Evolutionary conservation across 495 filamentous ascomycete genomes (phyloP), one percentile per base, ranked within the genome.

Genomic region (Xylaria scruposa): DNA sequence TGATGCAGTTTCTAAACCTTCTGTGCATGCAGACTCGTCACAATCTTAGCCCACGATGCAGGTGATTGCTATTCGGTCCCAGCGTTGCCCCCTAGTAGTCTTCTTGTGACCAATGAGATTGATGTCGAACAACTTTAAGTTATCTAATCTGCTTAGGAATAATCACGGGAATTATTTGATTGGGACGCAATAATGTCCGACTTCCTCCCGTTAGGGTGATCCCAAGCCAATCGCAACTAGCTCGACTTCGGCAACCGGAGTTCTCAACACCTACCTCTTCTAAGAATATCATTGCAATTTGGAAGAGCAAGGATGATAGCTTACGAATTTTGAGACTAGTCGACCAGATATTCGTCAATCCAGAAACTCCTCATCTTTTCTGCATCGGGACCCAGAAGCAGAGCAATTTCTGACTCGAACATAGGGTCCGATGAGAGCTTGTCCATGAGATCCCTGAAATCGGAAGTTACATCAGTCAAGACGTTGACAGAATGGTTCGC

Each of bases 401-500:
- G 76, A 47, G 70, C 69, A 46, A 89, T 54, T 70, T 74, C 69
- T 17, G 70, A 63, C 72, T 73, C 80, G 5, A 84, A 85, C 7
- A 78, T 74, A 0, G 67, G 67, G 5, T 78, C 83, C 26, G 76
- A 79, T 26, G 76, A 80, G 6, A 80, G 71, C 61, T 80, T 75
- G 33, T 80, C 75, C 12, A 85, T 79, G n/a, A 92, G 68, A 19
- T 84, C 83, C 40, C 74, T 72, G n/a, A 91, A 74, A 47, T 81
- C 83, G 4, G 77, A 74, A 56, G 83, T 86, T 40, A 87, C 72
- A 70, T 88, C 84, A 29, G 82, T 88, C 54, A 90, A 74, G 40
- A 88, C 77, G 67, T 87, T 82, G 9, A 78, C 77, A 9, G 82
- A 73, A 58, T 88, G 84, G 33, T 82, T 78, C 0, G 81, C 66